Evolutionary conservation across 768 basidiomycete species (phyloP).

Genomic region (Boletus subcaerulescens): DNA sequence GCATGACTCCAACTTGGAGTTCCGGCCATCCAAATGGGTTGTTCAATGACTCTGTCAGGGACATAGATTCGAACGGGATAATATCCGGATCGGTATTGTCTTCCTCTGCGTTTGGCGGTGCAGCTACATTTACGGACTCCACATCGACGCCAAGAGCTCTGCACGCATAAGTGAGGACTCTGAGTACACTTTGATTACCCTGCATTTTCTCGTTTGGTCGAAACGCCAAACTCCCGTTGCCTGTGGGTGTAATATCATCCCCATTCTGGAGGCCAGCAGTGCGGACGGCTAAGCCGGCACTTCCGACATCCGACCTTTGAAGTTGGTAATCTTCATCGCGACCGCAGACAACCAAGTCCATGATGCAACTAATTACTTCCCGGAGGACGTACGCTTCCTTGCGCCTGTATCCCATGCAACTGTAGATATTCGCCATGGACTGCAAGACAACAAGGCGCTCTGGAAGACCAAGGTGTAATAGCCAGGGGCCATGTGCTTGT

Average conservation of each 20-base stretch:
- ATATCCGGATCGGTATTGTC: conserved; percentile 11
- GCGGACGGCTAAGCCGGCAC: conserved; percentile 48
- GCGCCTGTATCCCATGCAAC: conserved; percentile 77
- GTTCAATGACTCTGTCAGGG: conserved; percentile 33
- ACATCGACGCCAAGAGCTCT: conserved; percentile 80
- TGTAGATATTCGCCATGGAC: conserved; percentile 69
- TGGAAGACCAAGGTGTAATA: conserved; percentile 72
- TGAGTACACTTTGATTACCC: conserved; percentile 82
- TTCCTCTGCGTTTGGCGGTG: conserved; percentile 24
- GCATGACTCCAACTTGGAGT: conserved; percentile 88
- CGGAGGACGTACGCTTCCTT: conserved; percentile 87
- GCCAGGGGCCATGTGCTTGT: conserved; percentile 83
- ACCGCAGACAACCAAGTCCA: conserved; percentile 85
- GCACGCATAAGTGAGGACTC: conserved; percentile 70
- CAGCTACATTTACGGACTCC: conserved; percentile 58
- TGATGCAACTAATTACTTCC: conserved; percentile 78
- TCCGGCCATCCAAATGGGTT: conserved; percentile 90
- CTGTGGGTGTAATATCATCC: conserved; percentile 14
- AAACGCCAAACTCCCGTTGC: conserved; percentile 60
- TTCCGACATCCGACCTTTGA: conserved; percentile 33
- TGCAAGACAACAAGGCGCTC: conserved; percentile 74
- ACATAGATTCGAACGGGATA: conserved; percentile 37
- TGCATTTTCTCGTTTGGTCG: conserved; percentile 69
- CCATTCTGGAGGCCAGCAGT: conserved; percentile 38
- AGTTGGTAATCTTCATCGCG: conserved; percentile 66